Conservation (phyloP, 116 monocot species). For the Posidonia oceanica region DNA sequence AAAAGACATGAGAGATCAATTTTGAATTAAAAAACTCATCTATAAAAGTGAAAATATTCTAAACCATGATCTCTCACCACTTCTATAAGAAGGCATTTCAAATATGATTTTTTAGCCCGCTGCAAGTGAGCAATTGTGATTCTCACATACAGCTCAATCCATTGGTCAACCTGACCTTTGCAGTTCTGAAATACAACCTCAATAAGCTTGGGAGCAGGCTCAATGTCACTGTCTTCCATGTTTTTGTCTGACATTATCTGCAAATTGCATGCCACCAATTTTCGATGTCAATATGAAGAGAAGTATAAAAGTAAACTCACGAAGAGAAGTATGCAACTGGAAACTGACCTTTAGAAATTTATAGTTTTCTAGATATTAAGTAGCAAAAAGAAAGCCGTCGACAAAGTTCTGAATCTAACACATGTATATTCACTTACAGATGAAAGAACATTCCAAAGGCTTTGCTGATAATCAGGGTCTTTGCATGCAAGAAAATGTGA, state of each 20-base stretch:
- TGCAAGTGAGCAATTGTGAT: constrained; percentile 56
- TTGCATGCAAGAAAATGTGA: constrained; percentile 80
- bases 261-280: not conserved
- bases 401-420: not conserved
- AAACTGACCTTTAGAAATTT: not conserved
- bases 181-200: constrained; percentile 96
- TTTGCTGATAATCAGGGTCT: constrained; percentile 93
- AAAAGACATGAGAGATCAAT: no score
- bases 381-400: not conserved
- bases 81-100: constrained; percentile 77
- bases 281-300: not conserved
- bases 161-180: constrained; percentile 92
- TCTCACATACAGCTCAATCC: constrained; percentile 89
- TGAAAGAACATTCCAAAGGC: constrained; percentile 81
- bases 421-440: constrained; percentile 37
- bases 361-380: not conserved
- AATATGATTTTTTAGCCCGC: constrained; percentile 47
- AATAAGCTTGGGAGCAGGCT: constrained; percentile 95
- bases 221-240: constrained; percentile 81
- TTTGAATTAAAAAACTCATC: not conserved
- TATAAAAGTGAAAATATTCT: constrained; percentile 1
- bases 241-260: constrained; percentile 92
- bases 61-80: constrained; percentile 41
- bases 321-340: constrained; percentile 16
- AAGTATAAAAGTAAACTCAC: not conserved